Evolutionary conservation across 2,329 filamentous ascomycete genomes (phyloP), one percentile per base, ranked within the genome.

Genomic region (Epichloe sibirici): DNA sequence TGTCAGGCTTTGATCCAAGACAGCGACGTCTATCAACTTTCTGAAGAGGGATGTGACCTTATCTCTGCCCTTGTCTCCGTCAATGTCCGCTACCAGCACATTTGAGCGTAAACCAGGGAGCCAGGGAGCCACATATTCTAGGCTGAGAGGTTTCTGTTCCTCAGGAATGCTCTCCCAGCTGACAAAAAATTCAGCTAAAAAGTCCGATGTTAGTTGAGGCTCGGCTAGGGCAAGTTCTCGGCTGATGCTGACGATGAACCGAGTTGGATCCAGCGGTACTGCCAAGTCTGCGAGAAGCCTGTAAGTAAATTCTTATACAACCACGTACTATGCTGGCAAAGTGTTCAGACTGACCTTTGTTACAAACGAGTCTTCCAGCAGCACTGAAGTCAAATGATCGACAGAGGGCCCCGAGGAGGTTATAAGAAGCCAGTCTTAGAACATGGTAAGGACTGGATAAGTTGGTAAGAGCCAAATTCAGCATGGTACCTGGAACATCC

Each of bases 91-190:
- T 4, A 76, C 71, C 17, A 86, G 67, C 3, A 86, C 71, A 51
- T 76, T 75, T 2, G 75, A 79, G 47, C 82, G 76, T 37, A 86
- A 66, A 12, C 81, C 77, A 5, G 77, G 72, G 39, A 86, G 69
- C 83, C 83, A 86, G 2, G 83, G 83, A 5, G 82, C 79, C 78
- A 86, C 83, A 61, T 86, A 86, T 5, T 81, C 77, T 34, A 86
- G 70, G 57, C 81, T 83, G 25, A 86, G 63, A 1, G 82, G 79
- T 57, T 83, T 81, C 61, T 86, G 83, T 52, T 84, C 78, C 37
- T 83, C 78, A 1, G 79, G 76, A 58, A 85, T 82, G 59, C 81
- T 84, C 57, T 84, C 81, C 83, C 83, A 86, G 17, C 82, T 81
- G 25, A 85, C 80, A 54, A 86, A 86, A 61, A 86, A 86, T 59